Percentiles rank a stretch among this genome's conserved stretches.
These are phyloP conservation scores for Brassica rapa DNA, from an alignment of 345 rosid species.

Conservation along the genomic window DNA sequence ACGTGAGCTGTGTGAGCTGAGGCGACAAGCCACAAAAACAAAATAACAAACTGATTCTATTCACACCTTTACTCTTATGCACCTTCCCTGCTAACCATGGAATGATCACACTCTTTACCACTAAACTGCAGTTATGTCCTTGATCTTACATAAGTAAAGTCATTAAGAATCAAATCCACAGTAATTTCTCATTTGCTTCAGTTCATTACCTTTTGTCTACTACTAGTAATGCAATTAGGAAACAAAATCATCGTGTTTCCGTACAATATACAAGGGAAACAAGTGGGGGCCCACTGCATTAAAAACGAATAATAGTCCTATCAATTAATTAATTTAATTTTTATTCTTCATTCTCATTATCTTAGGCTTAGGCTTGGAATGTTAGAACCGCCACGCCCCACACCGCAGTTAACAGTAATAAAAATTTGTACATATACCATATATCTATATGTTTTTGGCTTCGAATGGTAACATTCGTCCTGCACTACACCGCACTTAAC, in stretches of 20 bases:
- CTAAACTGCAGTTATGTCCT: neutral
- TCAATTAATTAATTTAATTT: neutral
- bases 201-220: neutral
- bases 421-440: too few relatives aligned
- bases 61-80: neutral
- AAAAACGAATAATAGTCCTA: neutral
- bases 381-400: too few relatives aligned
- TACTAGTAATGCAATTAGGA: neutral
- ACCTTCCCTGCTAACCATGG: neutral
- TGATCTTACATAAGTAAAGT: neutral
- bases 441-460: too few relatives aligned
- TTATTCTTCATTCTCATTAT: slow-evolving; percentile 28
- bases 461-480: too few relatives aligned
- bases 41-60: neutral
- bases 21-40: neutral
- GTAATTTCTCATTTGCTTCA: neutral
- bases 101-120: neutral
- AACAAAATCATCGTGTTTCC: neutral
- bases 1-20: neutral
- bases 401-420: too few relatives aligned
- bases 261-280: slow-evolving; percentile 12
- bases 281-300: slow-evolving; percentile 22
- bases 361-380: too few relatives aligned
- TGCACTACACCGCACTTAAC: too few relatives aligned
- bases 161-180: neutral